These are phyloP conservation scores for Micractinium sp. DNA, from an alignment of 139 green algal genomes.

Conservation along the genomic window DNA sequence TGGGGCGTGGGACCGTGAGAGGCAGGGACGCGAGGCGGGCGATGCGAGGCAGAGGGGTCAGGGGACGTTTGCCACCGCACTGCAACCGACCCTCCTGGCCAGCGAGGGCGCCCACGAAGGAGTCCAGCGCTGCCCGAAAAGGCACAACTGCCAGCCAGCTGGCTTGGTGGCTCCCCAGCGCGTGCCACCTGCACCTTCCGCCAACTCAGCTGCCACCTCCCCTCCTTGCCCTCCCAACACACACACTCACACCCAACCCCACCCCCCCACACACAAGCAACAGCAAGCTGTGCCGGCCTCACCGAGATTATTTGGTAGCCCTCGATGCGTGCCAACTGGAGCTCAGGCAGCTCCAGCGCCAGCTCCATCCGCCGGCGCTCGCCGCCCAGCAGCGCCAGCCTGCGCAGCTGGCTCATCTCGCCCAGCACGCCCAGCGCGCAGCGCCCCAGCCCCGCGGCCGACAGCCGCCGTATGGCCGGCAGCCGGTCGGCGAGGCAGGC, in stretches of 20 bases:
- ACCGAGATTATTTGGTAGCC: slow-evolving; percentile 20
- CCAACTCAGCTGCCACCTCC: too few relatives aligned
- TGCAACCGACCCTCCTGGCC: background rate
- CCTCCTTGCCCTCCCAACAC: too few relatives aligned
- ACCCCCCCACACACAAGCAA: background rate
- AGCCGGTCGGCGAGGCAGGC: slow-evolving; percentile 23
- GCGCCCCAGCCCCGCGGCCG: slow-evolving; percentile 1
- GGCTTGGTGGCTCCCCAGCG: too few relatives aligned
- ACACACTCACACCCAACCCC: too few relatives aligned
- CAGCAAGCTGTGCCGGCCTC: background rate
- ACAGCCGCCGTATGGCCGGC: slow-evolving; percentile 6
- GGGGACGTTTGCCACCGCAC: too few relatives aligned
- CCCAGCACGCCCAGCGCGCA: background rate
- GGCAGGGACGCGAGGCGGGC: too few relatives aligned
- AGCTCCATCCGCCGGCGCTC: slow-evolving; percentile 27
- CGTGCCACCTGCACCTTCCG: too few relatives aligned
- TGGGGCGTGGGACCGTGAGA: background rate
- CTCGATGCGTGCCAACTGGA: slow-evolving; percentile 14
- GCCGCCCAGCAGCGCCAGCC: slow-evolving; percentile 19
- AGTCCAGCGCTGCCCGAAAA: too few relatives aligned
- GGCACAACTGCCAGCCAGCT: too few relatives aligned
- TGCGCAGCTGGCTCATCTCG: background rate
- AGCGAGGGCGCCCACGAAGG: too few relatives aligned
- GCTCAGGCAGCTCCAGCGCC: slow-evolving; percentile 17
- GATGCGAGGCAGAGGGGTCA: too few relatives aligned